phyloP scores from a whole-genome alignment of 2,329 filamentous ascomycete genomes.

The Acarospora socialis region DNA sequence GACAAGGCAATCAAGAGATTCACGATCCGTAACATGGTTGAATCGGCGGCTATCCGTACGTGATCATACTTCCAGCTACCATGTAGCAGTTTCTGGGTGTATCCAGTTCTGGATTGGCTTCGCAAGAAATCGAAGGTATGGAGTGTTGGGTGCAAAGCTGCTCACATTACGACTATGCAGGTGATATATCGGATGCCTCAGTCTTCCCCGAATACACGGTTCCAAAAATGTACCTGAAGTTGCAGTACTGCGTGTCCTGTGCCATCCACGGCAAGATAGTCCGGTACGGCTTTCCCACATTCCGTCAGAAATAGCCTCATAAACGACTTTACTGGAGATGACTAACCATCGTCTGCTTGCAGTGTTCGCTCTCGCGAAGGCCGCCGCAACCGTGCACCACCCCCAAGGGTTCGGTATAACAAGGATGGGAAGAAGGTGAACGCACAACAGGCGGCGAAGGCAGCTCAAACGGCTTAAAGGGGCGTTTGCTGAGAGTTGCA shows the following conservation, averaged over 20 bases:
- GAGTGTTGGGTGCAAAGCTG: too few relatives aligned
- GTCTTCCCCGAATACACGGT: constrained; percentile 99
- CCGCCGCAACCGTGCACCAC: constrained; percentile 96
- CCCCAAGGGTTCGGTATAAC: constrained; percentile 97
- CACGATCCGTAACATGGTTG: constrained; percentile 99
- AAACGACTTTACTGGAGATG: neutral
- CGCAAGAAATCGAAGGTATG: too few relatives aligned
- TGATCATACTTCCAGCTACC: constrained; percentile 23
- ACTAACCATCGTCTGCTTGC: constrained; percentile 17
- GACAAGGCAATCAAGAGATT: constrained; percentile 99
- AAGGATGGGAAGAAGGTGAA: constrained; percentile 99
- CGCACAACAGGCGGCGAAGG: constrained; percentile 65
- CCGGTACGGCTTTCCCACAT: constrained; percentile 59
- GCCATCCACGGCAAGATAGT: constrained; percentile 99
- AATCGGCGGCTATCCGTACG: constrained; percentile 98
- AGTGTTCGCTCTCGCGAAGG: constrained; percentile 96
- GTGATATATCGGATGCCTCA: constrained; percentile 99
- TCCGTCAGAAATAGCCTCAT: neutral
- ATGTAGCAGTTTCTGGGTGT: neutral
- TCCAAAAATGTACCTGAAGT: constrained; percentile 99
- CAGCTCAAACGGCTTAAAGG: constrained; percentile 25
- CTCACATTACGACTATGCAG: constrained; percentile 32
- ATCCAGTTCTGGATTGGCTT: neutral
- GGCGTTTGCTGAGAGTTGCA: too few relatives aligned
- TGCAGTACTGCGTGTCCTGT: constrained; percentile 99